Base-by-base conservation (phyloP, 2,329 filamentous ascomycete genomes). In the Monilinia vaccinii-corymbosi region DNA sequence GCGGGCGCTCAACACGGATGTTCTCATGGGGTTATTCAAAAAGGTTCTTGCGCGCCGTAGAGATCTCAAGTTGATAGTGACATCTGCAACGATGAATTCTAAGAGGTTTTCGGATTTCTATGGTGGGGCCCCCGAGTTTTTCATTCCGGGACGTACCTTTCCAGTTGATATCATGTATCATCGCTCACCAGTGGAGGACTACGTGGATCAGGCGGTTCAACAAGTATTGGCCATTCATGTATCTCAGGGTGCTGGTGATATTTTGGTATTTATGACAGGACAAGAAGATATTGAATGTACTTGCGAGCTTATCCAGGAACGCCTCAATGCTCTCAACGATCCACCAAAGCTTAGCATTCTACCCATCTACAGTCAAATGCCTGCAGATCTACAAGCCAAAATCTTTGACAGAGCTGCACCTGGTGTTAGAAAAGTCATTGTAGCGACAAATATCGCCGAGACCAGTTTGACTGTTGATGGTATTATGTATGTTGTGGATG, bases 311-410 rank as follows among this genome's bases (percentile, higher is more conserved):
- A 82, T 97, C 3, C 89, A 90, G 58, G 93, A 97, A 71, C 82
- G 94, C 47, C 78, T 99, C 18, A 87, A 90, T 65, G 83, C 93
- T 34, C 81, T 99, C 36, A 97, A 97, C 64, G 92, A 99, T 69
- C 93, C 94, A 0, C 92, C 94, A 1, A 93, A 96, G 71, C 83
- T 99, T 61, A 93, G 89, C 71, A 96, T 99, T 58, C 76, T 99
- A 32, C 95, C 95, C 0, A 97, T 99, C 59, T 99, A 99, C 82
- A 97, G 91, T 80, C 94, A 99, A 74, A 97, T 99, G 94, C 95
- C 94, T 2, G 94, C 94, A 38, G 95, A 99, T 73, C 78, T 99
- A 40, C 95, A 99, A 74, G 91, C 94, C 62, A 97, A 95, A 75
- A 99, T 99, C 65, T 99, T 99, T 69, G 93, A 99, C 71, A 85